Conservation (phyloP, 2,329 filamentous ascomycete genomes). For the Didymosphaeria variabile region DNA sequence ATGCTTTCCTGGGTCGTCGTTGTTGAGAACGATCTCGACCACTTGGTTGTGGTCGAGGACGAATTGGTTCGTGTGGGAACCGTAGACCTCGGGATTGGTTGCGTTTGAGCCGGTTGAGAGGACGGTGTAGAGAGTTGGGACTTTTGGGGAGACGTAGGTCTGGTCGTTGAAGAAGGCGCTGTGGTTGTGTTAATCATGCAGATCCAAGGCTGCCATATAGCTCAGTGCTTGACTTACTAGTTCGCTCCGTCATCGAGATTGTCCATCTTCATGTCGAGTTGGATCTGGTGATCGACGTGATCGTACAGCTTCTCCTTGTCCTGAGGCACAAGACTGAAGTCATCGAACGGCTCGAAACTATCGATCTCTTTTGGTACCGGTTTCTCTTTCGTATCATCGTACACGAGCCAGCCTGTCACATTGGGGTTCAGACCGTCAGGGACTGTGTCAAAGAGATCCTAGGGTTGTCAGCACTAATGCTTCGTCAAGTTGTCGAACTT, state of each 20-base stretch:
- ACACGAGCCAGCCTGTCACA: constrained; percentile 65
- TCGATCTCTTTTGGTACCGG: constrained; percentile 65
- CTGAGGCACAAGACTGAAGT: constrained; percentile 73
- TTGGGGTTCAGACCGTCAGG: constrained; percentile 74
- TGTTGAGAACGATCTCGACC: constrained; percentile 82
- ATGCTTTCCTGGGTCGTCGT: constrained; percentile 72
- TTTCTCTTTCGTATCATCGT: constrained; percentile 58
- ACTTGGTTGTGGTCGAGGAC: constrained; percentile 72
- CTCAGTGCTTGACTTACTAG: constrained; percentile 60
- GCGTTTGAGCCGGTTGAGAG: constrained; percentile 66
- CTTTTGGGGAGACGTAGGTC: constrained; percentile 77
- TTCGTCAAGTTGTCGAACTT: background rate
- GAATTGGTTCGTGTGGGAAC: constrained; percentile 64
- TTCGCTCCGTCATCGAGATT: constrained; percentile 72
- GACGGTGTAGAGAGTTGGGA: constrained; percentile 81
- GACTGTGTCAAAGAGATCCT: constrained; percentile 70
- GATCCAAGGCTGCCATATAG: too few relatives aligned
- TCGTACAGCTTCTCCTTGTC: constrained; percentile 70
- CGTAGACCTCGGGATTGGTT: constrained; percentile 56
- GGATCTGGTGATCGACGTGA: constrained; percentile 70
- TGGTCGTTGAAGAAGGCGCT: constrained; percentile 72
- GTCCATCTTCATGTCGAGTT: constrained; percentile 68
- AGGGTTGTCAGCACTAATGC: constrained; percentile 16
- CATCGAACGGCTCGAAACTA: constrained; percentile 75
- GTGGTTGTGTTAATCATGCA: constrained; percentile 9